These are phyloP conservation scores for Phoma sp. DNA, from an alignment of 2,329 filamentous ascomycete genomes.

Conservation along the genomic window DNA sequence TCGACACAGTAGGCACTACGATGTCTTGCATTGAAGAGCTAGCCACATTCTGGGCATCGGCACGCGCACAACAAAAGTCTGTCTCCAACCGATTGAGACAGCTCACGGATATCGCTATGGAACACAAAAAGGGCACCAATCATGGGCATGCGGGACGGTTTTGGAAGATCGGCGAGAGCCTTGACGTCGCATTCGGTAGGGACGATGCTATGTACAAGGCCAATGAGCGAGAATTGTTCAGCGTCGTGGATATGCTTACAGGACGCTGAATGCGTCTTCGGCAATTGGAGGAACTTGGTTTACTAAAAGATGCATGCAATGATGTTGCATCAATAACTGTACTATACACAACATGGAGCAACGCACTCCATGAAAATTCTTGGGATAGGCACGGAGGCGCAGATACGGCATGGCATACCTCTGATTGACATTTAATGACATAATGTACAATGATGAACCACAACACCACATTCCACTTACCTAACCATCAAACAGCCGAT, in stretches of 20 bases:
- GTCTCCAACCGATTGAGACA: constrained; percentile 58
- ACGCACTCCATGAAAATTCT: background rate
- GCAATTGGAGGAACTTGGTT: no score
- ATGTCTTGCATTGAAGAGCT: constrained; percentile 64
- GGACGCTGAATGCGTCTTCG: constrained; percentile 14
- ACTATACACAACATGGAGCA: background rate
- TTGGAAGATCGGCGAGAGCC: constrained; percentile 44
- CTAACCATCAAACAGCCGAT: background rate
- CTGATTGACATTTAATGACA: background rate
- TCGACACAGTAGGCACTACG: constrained; percentile 63
- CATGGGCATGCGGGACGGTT: constrained; percentile 45
- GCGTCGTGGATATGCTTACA: constrained; percentile 34
- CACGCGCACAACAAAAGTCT: constrained; percentile 58
- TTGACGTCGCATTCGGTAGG: constrained; percentile 52
- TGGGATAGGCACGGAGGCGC: background rate
- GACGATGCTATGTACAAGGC: constrained; percentile 56
- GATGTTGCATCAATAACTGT: constrained; percentile 5
- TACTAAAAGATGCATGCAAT: background rate
- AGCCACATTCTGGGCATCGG: constrained; percentile 66
- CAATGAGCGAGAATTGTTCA: constrained; percentile 39
- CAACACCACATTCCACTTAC: background rate
- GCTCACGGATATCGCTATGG: constrained; percentile 51
- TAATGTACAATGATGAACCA: constrained; percentile 2
- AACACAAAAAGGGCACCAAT: constrained; percentile 41
- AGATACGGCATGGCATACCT: background rate